Evolutionary conservation across 2,329 filamentous ascomycete genomes (phyloP), one percentile per base, ranked within the genome.

Genomic region (Plenodomus tracheiphilus): DNA sequence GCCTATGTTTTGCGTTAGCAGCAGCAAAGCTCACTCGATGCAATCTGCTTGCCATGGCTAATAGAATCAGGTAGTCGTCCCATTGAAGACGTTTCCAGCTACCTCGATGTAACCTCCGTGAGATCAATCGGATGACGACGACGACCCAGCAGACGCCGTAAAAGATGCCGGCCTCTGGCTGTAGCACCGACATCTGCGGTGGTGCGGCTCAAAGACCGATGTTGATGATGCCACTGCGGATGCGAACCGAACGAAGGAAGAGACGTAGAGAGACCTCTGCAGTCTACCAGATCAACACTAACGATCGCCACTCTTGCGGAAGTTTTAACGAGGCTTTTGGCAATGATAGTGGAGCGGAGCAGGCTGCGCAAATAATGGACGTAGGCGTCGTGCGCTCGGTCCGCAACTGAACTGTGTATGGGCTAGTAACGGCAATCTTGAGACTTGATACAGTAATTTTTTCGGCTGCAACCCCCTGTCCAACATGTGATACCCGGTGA

Each of bases 41-140:
- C 8, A 36, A n/a, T 4, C 37, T 9, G 36, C 58, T 18, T 59
- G 71, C 69, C 65, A 73, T 66, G 19, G 69, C 68, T 11, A 67
- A 36, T 34, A 71, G 39, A 15, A 73, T 70, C 39, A 73, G 46
- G 35, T 65, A 70, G 40, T 74, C 71, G 41, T 74, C 71, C 11
- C 62, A 41, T 46, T 71, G 62, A 7, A 74, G 54, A 8, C 47
- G 47, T 42, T 61, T 68, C 69, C 68, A 71, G 39, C 59, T 58
- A 42, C 65, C 64, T 22, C 56, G 54, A 53, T 68, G 65, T 10
- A 71, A 37, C 45, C 65, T 60, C 28, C 66, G 56, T 30, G 68
- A 70, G 17, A 62, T 44, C 3, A 70, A 49, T 22, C 69, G 57
- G 9, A 62, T 54, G 16, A 64, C 49, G 22, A 70, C 62, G 8